Evolutionary conservation across 345 rosid genomes (phyloP), one percentile per base, ranked within the genome.

Genomic region (Citrus hindsii): DNA sequence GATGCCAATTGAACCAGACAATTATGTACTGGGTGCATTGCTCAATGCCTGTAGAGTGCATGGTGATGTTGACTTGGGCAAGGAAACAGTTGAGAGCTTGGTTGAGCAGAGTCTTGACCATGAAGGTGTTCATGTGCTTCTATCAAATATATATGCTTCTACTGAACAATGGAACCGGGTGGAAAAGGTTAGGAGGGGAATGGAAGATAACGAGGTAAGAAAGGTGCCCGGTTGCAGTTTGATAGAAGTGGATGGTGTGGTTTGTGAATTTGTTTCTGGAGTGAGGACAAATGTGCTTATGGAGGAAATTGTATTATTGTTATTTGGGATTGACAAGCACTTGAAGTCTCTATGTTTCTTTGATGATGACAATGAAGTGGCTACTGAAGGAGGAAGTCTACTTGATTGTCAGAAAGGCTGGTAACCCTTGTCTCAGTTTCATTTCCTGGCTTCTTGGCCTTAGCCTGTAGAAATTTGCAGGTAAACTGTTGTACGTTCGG

Each of bases 161-260:
- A 70, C 75, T 21, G 80, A 80, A 59, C 82, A 80, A 59, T 89
- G 90, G 90, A 85, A 82, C 28, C 59, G 79, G 58, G 89, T 85
- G 3, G 81, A 33, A 51, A 71, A 80, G 69, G 76, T 84, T 71
- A 83, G 90, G 82, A 80, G 77, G 51, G 87, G 82, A 58, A 89
- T 89, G 89, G 85, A 67, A 61, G 84, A 83, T 63, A 83, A 80
- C 61, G 78, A 73, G 22, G 79, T 89, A 14, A 83, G 63, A 62
- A 89, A 89, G 81, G 76, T 81, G n/a, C 90, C 90, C 0, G 92
- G 92, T 8, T 87, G 86, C 79, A 89, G 92, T 75, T 82, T 80
- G 63, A 82, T 86, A 72, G 86, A 89, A 77, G 81, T 87, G 60
- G 80, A 84, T 75, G 88, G 87, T 65, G 30, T 19, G 16, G 80